A percentile compares a stretch with the other conserved stretches of the same genome.
These are phyloP conservation scores for Aspergillus sojae DNA, from an alignment of 2,329 filamentous ascomycete genomes.

Conservation along the genomic window DNA sequence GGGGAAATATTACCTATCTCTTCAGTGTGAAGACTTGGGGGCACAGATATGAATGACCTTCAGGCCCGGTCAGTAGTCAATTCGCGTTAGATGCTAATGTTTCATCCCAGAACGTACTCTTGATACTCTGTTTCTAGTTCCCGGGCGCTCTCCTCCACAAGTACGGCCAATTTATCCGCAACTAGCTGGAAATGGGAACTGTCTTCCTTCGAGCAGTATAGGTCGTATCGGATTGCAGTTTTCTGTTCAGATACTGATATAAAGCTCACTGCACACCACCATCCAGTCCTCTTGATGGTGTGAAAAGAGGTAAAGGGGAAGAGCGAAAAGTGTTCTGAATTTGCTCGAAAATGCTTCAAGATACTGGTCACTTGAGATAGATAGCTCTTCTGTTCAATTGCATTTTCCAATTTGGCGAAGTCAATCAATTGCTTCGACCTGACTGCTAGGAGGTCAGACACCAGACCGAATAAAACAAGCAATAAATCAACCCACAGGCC, in stretches of 20 bases:
- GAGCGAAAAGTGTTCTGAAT: constrained; percentile 9
- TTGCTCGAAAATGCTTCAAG: background rate
- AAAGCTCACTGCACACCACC: constrained; percentile 31
- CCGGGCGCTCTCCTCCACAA: constrained; percentile 1
- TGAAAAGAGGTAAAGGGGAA: constrained; percentile 31
- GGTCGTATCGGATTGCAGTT: constrained; percentile 35
- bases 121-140: constrained; percentile 22
- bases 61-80: background rate
- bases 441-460: constrained; percentile 8
- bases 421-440: constrained; percentile 3
- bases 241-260: constrained; percentile 28
- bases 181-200: background rate
- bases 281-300: constrained; percentile 17
- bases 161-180: background rate
- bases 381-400: background rate
- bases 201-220: constrained; percentile 21
- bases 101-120: constrained; percentile 7
- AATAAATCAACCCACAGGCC: constrained; percentile 23
- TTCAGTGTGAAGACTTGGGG: background rate
- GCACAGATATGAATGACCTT: background rate
- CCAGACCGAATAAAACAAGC: no score
- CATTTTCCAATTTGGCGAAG: background rate
- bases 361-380: background rate
- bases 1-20: constrained; percentile 1
- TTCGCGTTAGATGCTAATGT: background rate